Evolutionary conservation across 2,329 filamentous ascomycete species (phyloP).

Genomic region (Helicocarpus griseus): DNA sequence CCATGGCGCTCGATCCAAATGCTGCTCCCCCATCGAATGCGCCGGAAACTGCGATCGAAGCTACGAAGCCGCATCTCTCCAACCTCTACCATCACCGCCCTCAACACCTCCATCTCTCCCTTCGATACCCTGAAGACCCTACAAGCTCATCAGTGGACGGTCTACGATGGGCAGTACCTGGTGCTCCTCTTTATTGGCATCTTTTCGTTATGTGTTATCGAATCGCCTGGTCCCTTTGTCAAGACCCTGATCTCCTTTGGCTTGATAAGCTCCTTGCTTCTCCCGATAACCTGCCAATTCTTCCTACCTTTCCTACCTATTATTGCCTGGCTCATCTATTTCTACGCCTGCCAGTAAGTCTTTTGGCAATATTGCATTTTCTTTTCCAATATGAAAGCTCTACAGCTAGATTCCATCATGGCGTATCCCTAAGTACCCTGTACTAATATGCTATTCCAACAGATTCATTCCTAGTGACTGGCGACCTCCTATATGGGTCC

Average conservation of each 20-base stretch:
- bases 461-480: conserved; percentile 86
- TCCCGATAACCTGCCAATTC: conserved; percentile 83
- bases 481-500: conserved; percentile 89
- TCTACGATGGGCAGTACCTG: conserved; percentile 78
- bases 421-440: no score
- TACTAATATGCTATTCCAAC: conserved; percentile 4
- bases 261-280: conserved; percentile 59
- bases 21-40: conserved; percentile 53
- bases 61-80: conserved; percentile 57
- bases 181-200: conserved; percentile 63
- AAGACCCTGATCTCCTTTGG: conserved; percentile 64
- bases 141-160: conserved; percentile 67
- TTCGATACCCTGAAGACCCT: conserved; percentile 66
- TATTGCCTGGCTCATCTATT: conserved; percentile 78
- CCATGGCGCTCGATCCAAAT: conserved; percentile 42
- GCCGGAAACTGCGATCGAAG: conserved; percentile 58
- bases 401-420: no score
- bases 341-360: conserved; percentile 84
- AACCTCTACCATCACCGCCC: conserved; percentile 60
- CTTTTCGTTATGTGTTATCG: conserved; percentile 76
- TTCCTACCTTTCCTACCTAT: conserved; percentile 80
- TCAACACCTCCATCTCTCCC: conserved; percentile 76
- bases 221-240: conserved; percentile 63
- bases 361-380: conserved; percentile 2
- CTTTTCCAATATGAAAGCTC: no score